phyloP scores from a whole-genome alignment of 441 rosid genomes.

The Raphanus hybrid region DNA sequence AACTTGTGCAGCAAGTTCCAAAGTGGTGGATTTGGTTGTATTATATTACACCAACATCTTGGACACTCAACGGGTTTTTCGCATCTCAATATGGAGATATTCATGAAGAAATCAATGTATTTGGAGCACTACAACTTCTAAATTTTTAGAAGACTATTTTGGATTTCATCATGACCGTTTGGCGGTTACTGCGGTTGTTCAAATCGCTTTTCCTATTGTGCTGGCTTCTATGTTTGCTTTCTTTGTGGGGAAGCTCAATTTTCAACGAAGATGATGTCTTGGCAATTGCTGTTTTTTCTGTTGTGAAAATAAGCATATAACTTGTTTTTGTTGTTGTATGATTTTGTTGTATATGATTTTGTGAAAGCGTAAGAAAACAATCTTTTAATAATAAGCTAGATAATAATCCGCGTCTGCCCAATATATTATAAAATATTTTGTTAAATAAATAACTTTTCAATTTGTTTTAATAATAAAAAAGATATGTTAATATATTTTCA shows the following conservation, averaged over 20 bases:
- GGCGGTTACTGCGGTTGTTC: conserved; percentile 42
- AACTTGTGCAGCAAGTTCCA: conserved; percentile 54
- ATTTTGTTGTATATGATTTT: not conserved
- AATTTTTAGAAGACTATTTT: conserved; percentile 53
- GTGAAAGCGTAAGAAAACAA: too few relatives aligned
- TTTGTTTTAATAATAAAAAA: too few relatives aligned
- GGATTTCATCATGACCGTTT: conserved; percentile 51
- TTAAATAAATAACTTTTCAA: too few relatives aligned
- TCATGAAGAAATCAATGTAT: conserved; percentile 41
- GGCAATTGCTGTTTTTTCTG: not conserved
- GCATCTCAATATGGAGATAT: conserved; percentile 62
- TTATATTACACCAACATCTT: conserved; percentile 52
- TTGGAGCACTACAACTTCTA: conserved; percentile 42
- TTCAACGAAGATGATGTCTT: conserved; percentile 38
- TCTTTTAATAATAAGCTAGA: too few relatives aligned
- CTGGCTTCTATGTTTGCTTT: conserved; percentile 52
- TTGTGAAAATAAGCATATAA: not conserved
- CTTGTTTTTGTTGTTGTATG: not conserved
- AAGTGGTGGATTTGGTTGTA: conserved; percentile 67
- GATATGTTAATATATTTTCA: too few relatives aligned
- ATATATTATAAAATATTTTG: too few relatives aligned
- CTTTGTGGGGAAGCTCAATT: conserved; percentile 47
- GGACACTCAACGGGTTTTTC: conserved; percentile 55
- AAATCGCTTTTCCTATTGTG: conserved; percentile 47
- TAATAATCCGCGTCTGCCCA: too few relatives aligned